Conservation (phyloP, 148 eudicot species). For the Persicaria maculosa region DNA sequence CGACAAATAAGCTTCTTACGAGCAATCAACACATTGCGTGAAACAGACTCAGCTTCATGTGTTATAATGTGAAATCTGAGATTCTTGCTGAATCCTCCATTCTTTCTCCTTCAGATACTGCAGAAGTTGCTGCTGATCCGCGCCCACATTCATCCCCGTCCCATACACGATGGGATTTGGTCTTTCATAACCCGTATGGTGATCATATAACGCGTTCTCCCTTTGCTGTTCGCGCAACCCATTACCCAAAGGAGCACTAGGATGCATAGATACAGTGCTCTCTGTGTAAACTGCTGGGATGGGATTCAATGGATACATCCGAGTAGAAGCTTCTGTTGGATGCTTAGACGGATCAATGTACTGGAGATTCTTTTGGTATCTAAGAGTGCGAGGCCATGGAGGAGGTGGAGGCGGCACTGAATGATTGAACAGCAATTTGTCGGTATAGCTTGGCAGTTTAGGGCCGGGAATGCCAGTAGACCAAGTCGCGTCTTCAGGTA, state of each 20-base stretch:
- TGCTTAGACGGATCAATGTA: not conserved
- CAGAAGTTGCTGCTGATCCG: constrained; percentile 41
- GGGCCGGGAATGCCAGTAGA: constrained; percentile 6
- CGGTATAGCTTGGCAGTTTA: constrained; percentile 4
- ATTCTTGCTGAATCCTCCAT: constrained; percentile 53
- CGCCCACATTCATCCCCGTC: constrained; percentile 31
- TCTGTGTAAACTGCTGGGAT: constrained; percentile 30
- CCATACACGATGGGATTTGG: constrained; percentile 15
- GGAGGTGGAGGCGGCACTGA: constrained; percentile 29
- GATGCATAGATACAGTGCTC: constrained; percentile 27
- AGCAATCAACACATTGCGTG: too few species aligned
- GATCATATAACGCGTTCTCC: constrained; percentile 24
- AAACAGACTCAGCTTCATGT: not conserved
- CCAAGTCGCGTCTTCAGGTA: constrained; percentile 49
- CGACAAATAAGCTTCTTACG: too few species aligned
- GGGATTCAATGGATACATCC: not conserved
- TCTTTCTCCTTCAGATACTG: constrained; percentile 74
- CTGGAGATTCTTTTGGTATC: not conserved
- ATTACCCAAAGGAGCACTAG: constrained; percentile 31
- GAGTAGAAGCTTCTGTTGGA: not conserved
- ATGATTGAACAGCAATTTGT: too few species aligned
- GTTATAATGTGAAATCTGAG: constrained; percentile 13
- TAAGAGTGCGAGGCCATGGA: constrained; percentile 36
- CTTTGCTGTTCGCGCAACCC: constrained; percentile 38
- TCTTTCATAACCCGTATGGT: not conserved